Base-by-base conservation (phyloP, 225 moss, liverwort and hornwort genomes). In the Climacium dendroides region DNA sequence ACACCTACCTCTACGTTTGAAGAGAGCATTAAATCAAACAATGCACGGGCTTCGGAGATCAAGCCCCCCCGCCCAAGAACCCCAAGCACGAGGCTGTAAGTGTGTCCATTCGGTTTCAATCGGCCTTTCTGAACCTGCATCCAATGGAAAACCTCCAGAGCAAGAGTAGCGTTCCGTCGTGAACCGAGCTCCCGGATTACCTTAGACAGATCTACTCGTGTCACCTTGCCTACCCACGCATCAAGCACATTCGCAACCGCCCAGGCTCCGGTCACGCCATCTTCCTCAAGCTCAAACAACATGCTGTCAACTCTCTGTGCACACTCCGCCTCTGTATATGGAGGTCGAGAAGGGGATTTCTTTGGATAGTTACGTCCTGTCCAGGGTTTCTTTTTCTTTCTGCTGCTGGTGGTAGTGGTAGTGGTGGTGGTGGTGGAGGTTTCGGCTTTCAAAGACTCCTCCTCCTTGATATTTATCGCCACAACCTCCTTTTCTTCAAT, bases 101-200 rank as follows among this genome's bases (percentile, higher is more conserved):
- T 94, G 87, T 93, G 97, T n/a, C 69, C 87, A 67, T 94, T 95
- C 5, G 98, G 98, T 91, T 95, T 99, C 65, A 99, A 82, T 65
- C 97, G 91, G 48, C 96, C 90, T 82, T 90, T 95, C 89, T 99
- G 98, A 57, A 89, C 90, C 80, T 93, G 93, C 97, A 97, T 99
- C 98, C 98, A 99, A 81, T 73, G 88, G 77, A 97, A 94, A 34
- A 96, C 95, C 64, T 96, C 93, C 35, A 96, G 86, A 10, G 96
- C 98, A 39, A 97, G 85, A 45, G 69, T 74, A 28, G 89, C 76
- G 80, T 94, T 87, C 70, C 89, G 86, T 57, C 91, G 77, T 25
- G 34, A 84, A 20, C 96, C 98, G 26, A 99, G 95, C 85, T 96
- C 94, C 65, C 93, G 95, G 32, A 99, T 94, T 7, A 99, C 89